Base-by-base conservation (phyloP, 2,329 filamentous ascomycete genomes). In the Beauveria sp. region DNA sequence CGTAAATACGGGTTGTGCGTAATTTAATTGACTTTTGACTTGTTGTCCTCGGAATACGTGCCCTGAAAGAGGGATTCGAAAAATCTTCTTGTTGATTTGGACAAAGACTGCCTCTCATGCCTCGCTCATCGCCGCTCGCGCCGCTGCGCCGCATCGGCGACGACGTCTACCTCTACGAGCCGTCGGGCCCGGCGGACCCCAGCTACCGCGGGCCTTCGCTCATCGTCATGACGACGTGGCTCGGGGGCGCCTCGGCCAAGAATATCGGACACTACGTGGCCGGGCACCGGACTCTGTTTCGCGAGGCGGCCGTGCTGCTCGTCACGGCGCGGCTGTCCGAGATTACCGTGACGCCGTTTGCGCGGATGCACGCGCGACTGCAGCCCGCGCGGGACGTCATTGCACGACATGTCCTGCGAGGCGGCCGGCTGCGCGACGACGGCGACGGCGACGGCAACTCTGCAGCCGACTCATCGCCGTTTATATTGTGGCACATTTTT, bases 321-420 rank as follows among this genome's bases (percentile, higher is more conserved):
- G n/a, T 63, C 26, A 60, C 42, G 38, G 57, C 62, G 26, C 56
- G 57, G 22, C 42, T 63, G 20, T 50, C 56, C 46, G 62, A 63
- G 52, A 60, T 63, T 38, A 60, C 62, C 34, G 57, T 60, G 20
- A 45, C 48, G 24, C 62, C 62, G 7, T 63, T 63, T 55, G 40
- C 56, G 26, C 49, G 10, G 34, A 60, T 63, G 43, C 62, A 60
- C 10, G 57, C 43, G n/a, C 62, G 62, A 20, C 24, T 63, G 40
- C 42, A 48, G 22, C 62, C 62, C 2, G 62, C 62, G 7, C 51
- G 50, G 14, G 56, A 63, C 14, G 45, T 60, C 6, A 45, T 63
- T 50, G 26, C 60, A 20, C 55, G 28, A 5, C 53, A 53, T n/a
- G 28, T 60, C 12, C 16, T 55, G 18, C 6, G 43, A 18, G 34